phyloP scores from a whole-genome alignment of 352 stramenopile genomes.

The Globisporangium cystogenes region DNA sequence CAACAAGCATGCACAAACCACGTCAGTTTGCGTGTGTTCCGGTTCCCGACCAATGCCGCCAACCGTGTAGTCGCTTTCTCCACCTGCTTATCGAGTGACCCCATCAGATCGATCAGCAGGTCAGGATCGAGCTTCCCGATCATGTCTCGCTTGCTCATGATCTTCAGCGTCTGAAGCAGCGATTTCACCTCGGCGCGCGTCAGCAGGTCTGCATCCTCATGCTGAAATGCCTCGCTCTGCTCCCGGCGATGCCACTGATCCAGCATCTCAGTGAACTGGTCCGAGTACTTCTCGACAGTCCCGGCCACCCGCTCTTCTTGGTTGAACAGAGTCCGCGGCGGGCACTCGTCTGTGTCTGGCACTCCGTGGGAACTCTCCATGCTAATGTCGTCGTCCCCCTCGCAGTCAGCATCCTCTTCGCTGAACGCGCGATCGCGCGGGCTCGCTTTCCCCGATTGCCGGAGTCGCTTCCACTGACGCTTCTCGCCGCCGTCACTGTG shows the following conservation, averaged over 20 bases:
- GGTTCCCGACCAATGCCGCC: background rate
- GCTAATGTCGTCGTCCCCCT: slow-evolving; percentile 1
- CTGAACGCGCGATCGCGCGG: background rate
- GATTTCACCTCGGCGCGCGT: slow-evolving; percentile 44
- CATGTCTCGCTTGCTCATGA: slow-evolving; percentile 58
- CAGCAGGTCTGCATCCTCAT: slow-evolving; percentile 37
- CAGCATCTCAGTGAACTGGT: slow-evolving; percentile 37
- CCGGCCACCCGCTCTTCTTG: slow-evolving; percentile 48
- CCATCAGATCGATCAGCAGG: slow-evolving; percentile 53
- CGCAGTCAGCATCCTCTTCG: slow-evolving; percentile 8
- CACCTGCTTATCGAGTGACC: slow-evolving; percentile 53
- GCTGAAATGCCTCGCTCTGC: slow-evolving; percentile 21
- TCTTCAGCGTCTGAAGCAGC: slow-evolving; percentile 57
- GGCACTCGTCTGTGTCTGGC: slow-evolving; percentile 19
- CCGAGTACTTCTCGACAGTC: slow-evolving; percentile 63
- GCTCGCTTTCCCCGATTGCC: slow-evolving; percentile 10
- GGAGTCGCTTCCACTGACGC: slow-evolving; percentile 14
- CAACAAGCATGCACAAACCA: background rate
- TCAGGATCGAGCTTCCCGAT: slow-evolving; percentile 50
- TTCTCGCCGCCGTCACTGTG: background rate
- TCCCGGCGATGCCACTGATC: slow-evolving; percentile 28
- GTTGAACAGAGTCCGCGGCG: slow-evolving; percentile 33
- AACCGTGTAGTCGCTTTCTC: background rate
- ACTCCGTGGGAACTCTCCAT: slow-evolving; percentile 10
- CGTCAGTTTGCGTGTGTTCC: background rate